Base-by-base conservation (phyloP, 257 asterid genomes). In the Lithospermum erythrorhizon region DNA sequence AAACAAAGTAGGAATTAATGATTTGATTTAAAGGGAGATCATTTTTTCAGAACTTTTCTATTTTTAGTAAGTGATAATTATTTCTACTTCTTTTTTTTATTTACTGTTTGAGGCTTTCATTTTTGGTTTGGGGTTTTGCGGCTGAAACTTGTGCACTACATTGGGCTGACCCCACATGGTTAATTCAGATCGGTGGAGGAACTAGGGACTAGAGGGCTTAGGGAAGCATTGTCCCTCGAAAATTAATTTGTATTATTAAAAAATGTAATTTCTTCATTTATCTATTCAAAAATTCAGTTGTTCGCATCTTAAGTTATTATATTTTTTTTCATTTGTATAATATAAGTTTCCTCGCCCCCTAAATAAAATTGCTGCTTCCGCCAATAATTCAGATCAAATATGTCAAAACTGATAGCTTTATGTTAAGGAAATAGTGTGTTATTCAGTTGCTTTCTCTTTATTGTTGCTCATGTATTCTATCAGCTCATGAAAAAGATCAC, bases 111-210 rank as follows among this genome's bases (percentile, higher is more conserved):
- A 27, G 32, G 20, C 21, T 24, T 56, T 53, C 25, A 61, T 56
- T 59, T 48, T 55, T 51, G 49, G 24, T 56, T 41, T 14, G 56
- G 13, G 37, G 32, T 27, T 37, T 51, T 47, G 70, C 59, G 76
- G 77, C 51, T 68, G 73, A 21, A 30, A 73, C 55, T 57, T 68
- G 61, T 59, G n/a, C 61, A 37, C 7, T 22, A 51, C 19, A 59
- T 23, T 29, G 24, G 53, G 68, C 61, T 58, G 75, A 41, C 70
- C 73, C 82, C 77, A 73, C 82, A 9, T 30, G 22, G 60, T 27
- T 27, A 27, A n/a, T n/a, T n/a, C n/a, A n/a, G n/a, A n/a, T n/a
- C n/a, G n/a, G n/a, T n/a, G n/a, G n/a, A n/a, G n/a, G n/a, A n/a
- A n/a, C n/a, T n/a, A n/a, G n/a, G n/a, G n/a, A n/a, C n/a, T n/a